Conservation (phyloP, 2,329 filamentous ascomycete genomes). For the Pyrenochaeta sp. region DNA sequence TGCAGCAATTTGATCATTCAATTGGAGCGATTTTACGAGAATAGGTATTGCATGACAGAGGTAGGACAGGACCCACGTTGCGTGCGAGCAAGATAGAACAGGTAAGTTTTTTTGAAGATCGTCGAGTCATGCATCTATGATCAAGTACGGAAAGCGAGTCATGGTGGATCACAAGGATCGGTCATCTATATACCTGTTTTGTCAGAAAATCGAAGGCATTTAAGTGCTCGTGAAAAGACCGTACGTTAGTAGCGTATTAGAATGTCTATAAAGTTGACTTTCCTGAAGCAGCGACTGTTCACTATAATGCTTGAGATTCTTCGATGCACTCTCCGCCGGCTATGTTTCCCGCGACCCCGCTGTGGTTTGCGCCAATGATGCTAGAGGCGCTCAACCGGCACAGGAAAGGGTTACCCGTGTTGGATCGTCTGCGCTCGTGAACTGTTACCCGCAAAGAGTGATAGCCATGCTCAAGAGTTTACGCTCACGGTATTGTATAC, state of each 20-base stretch:
- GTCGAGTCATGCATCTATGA: too few species aligned
- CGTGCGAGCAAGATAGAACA: too few species aligned
- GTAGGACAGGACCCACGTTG: too few species aligned
- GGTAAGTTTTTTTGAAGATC: too few species aligned
- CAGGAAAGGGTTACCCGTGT: conserved; percentile 28
- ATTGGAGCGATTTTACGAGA: too few species aligned
- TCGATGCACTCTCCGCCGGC: not conserved
- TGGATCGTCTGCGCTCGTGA: conserved; percentile 7
- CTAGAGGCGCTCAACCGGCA: not conserved
- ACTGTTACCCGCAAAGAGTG: conserved; percentile 20
- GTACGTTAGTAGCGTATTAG: not conserved
- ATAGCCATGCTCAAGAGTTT: conserved; percentile 9
- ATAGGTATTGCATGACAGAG: too few species aligned
- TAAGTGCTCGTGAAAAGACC: too few species aligned
- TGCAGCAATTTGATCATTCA: too few species aligned
- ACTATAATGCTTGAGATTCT: not conserved
- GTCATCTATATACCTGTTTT: too few species aligned
- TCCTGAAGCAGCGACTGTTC: not conserved
- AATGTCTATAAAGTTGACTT: not conserved
- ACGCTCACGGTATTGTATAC: conserved; percentile 1
- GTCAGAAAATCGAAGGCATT: too few species aligned
- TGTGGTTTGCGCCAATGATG: not conserved
- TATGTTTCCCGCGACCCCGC: not conserved
- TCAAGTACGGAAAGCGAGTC: too few species aligned
- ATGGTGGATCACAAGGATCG: too few species aligned